Base-by-base conservation (phyloP, 768 basidiomycete species). In the Leccinum aurantiacum region DNA sequence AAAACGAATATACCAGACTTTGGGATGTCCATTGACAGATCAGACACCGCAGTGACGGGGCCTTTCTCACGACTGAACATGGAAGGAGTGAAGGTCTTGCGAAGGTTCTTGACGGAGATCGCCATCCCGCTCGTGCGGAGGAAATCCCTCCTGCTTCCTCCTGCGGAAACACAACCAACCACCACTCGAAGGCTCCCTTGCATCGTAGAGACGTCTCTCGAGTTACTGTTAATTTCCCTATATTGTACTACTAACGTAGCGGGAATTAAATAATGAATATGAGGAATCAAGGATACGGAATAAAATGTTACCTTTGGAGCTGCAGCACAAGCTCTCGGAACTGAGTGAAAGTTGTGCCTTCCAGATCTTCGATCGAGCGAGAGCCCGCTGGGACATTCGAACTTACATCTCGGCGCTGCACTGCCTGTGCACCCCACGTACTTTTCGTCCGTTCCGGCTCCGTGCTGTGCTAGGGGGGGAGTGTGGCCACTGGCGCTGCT, bases 311-410 rank as follows among this genome's bases (percentile, higher is more conserved):
- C 95, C 76, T 82, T 74, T 97, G 95, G 10, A 98, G 76, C 60
- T 87, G 85, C 37, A 88, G 59, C 35, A 98, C 97, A 6, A 97
- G 83, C 41, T 98, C 96, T 49, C 97, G 81, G 84, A 99, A 99
- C 67, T 97, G 95, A 7, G 75, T 73, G 62, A 98, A 22, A 22
- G 22, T 95, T 0, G 97, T 98, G 44, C 75, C 78, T 65, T 98
- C 95, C 59, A 92, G 83, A 71, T 99, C 97, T 59, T 85, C 9
- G 29, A 31, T 10, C 29, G 29, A 31, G 29, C 29, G 29, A 31
- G 29, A 9, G 24, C 24, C 24, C 25, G 25, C 4, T 4, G 27
- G 27, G 9, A 10, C 3, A 31, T 29, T 29, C 29, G 29, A 1
- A 31, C 29, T 31, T 10, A 10, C 29, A 31, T 31, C 27, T 27